Conservation (phyloP, 1,284 basidiomycete genomes). For the Puccinia polysora region DNA sequence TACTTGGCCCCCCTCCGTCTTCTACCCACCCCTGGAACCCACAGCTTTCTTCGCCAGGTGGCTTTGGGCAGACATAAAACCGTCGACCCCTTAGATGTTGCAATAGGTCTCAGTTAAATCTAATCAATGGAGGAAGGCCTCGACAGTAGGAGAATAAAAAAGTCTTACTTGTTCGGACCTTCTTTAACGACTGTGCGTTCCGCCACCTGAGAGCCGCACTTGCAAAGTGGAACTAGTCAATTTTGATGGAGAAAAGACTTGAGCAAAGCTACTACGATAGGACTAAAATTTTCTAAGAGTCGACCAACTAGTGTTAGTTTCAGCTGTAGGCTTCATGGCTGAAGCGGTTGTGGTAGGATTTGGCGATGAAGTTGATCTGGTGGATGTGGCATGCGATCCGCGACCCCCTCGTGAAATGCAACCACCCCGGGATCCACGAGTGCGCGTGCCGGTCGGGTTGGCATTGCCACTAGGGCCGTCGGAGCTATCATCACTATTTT, state of each 20-base stretch:
- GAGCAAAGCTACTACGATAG: background rate
- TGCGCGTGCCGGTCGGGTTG: constrained; percentile 1
- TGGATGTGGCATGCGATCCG: constrained; percentile 54
- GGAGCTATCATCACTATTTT: constrained; percentile 35
- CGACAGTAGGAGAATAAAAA: background rate
- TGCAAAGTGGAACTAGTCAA: constrained; percentile 13
- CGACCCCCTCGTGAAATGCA: constrained; percentile 1
- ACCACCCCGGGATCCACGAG: constrained; percentile 5
- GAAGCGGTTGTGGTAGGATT: constrained; percentile 68
- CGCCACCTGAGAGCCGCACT: constrained; percentile 36
- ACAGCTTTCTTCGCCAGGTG: constrained; percentile 27
- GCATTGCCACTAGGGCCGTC: constrained; percentile 11
- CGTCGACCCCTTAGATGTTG: constrained; percentile 15
- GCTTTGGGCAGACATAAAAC: constrained; percentile 42
- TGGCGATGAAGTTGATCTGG: constrained; percentile 60
- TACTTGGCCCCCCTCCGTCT: background rate
- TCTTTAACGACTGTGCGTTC: constrained; percentile 25
- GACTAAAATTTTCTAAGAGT: background rate
- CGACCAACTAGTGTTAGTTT: constrained; percentile 56
- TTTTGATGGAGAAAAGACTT: background rate
- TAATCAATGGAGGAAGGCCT: constrained; percentile 25
- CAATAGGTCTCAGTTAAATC: background rate
- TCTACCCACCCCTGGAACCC: constrained; percentile 42
- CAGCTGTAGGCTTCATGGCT: constrained; percentile 56
- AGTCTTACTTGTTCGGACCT: constrained; percentile 34